These are phyloP conservation scores for Penicillium chermesinum DNA, from an alignment of 495 filamentous ascomycete species.

Conservation along the genomic window DNA sequence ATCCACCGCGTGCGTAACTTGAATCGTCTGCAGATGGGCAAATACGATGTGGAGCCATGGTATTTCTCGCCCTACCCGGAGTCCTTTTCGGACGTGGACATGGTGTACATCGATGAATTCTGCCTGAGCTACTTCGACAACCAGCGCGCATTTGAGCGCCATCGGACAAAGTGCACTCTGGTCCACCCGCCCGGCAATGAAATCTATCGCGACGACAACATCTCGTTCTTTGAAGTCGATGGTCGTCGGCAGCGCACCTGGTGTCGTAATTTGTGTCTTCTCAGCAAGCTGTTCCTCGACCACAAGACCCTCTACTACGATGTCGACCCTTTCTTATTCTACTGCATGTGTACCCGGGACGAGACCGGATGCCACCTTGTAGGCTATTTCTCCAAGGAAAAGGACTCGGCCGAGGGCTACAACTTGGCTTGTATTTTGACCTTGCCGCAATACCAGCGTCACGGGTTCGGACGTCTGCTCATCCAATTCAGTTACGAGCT, in stretches of 20 bases:
- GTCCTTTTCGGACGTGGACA: slow-evolving; percentile 75
- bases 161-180: slow-evolving; percentile 85
- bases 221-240: slow-evolving; percentile 97
- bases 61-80: slow-evolving; percentile 97
- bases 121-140: slow-evolving; percentile 87
- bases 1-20: slow-evolving; percentile 95
- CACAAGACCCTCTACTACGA: slow-evolving; percentile 99
- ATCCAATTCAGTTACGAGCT: slow-evolving; percentile 99
- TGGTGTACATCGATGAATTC: slow-evolving; percentile 96
- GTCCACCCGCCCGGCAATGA: slow-evolving; percentile 95
- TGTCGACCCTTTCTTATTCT: slow-evolving; percentile 97
- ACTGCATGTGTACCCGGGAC: slow-evolving; percentile 89
- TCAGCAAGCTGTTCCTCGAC: slow-evolving; percentile 94
- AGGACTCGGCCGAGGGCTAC: slow-evolving; percentile 91
- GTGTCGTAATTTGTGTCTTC: slow-evolving; percentile 92
- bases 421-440: slow-evolving; percentile 98
- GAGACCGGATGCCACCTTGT: slow-evolving; percentile 87
- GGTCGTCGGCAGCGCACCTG: slow-evolving; percentile 91
- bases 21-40: slow-evolving; percentile 86
- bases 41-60: slow-evolving; percentile 90
- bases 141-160: slow-evolving; percentile 70
- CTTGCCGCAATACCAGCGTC: slow-evolving; percentile 89
- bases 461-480: slow-evolving; percentile 84
- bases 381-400: slow-evolving; percentile 97
- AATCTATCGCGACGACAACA: slow-evolving; percentile 91